Conservation (phyloP, 345 rosid genomes). For the Durio zibethinus region DNA sequence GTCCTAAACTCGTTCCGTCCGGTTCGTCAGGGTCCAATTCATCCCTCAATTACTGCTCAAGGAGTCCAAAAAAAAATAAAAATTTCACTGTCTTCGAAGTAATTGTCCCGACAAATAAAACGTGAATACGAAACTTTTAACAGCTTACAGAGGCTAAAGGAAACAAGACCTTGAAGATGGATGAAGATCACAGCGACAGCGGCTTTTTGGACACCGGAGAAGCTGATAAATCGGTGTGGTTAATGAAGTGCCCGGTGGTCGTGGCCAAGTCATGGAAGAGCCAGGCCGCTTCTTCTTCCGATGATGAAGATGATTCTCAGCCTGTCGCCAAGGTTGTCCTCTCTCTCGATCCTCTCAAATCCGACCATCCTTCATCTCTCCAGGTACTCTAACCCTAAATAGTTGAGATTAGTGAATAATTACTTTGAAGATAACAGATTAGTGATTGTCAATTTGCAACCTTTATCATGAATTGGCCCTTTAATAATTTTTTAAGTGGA, state of each 20-base stretch:
- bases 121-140: not conserved
- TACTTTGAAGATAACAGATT: not conserved
- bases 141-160: slow-evolving; percentile 9
- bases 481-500: not conserved
- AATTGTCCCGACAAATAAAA: slow-evolving; percentile 13
- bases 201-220: slow-evolving; percentile 51
- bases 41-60: not conserved
- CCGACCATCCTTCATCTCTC: slow-evolving; percentile 45
- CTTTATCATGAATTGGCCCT: not conserved
- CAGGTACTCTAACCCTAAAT: slow-evolving; percentile 41
- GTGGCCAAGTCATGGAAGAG: slow-evolving; percentile 71
- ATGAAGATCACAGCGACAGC: slow-evolving; percentile 35
- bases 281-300: slow-evolving; percentile 45
- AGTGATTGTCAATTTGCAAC: no score
- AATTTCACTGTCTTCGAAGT: no score
- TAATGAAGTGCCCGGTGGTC: slow-evolving; percentile 85
- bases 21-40: not conserved
- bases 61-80: no score
- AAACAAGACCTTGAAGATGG: slow-evolving; percentile 29
- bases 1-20: not conserved
- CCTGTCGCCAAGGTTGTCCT: slow-evolving; percentile 67
- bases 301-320: slow-evolving; percentile 39
- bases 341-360: slow-evolving; percentile 51
- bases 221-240: slow-evolving; percentile 70
- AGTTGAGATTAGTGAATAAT: not conserved